phyloP scores from a whole-genome alignment of 2,329 filamentous ascomycete genomes.

The Aspergillus awamori region DNA sequence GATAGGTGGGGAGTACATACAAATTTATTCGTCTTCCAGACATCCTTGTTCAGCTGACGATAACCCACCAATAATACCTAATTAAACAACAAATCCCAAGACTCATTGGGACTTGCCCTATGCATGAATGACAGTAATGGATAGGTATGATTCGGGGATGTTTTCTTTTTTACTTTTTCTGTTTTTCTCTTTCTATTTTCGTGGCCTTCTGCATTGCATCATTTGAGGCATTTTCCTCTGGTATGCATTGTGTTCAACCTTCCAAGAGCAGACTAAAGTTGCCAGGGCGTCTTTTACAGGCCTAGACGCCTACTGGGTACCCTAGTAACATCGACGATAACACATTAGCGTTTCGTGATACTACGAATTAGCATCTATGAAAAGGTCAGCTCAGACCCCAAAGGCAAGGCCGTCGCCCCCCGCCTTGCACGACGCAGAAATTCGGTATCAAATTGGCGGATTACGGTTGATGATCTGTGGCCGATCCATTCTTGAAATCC shows the following conservation, averaged over 20 bases:
- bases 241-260: slow-evolving; percentile 12
- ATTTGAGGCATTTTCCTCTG: slow-evolving; percentile 13
- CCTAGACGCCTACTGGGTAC: not conserved
- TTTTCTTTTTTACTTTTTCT: slow-evolving; percentile 2
- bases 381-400: not conserved
- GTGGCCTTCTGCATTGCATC: not conserved
- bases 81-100: not conserved
- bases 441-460: not conserved
- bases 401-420: not conserved
- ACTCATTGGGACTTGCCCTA: not conserved
- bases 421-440: not conserved
- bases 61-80: not conserved
- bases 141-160: slow-evolving; percentile 3
- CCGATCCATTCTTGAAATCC: slow-evolving; percentile 10
- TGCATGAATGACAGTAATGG: slow-evolving; percentile 1
- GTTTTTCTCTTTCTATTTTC: not conserved
- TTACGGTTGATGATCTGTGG: slow-evolving; percentile 1
- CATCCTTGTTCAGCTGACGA: not conserved
- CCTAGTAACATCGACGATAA: not conserved
- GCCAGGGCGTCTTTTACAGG: not conserved
- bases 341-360: not conserved
- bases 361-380: not conserved
- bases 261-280: not conserved
- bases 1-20: not conserved
- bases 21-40: not conserved